Conservation (phyloP, 2,329 filamentous ascomycete species). For the Mollisiaceae sp. region DNA sequence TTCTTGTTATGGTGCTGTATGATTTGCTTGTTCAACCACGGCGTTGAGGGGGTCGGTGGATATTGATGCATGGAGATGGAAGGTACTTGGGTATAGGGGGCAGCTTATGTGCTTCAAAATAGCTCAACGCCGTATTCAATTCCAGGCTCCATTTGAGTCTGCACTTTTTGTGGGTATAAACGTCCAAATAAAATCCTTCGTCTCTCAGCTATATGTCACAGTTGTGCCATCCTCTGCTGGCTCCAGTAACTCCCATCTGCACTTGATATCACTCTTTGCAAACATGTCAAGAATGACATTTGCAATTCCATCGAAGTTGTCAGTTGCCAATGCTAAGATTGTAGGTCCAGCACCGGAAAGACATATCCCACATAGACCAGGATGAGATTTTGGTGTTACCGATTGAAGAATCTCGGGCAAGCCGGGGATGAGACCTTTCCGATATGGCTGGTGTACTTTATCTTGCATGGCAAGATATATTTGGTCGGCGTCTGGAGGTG, state of each 20-base stretch:
- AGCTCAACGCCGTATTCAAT: neutral
- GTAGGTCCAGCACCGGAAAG: conserved; percentile 94
- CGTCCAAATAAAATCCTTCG: conserved; percentile 1
- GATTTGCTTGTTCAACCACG: neutral
- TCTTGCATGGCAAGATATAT: conserved; percentile 99
- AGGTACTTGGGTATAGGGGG: neutral
- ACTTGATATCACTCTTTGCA: conserved; percentile 73
- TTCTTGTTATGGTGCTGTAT: neutral
- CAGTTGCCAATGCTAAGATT: conserved; percentile 88
- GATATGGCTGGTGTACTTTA: conserved; percentile 96
- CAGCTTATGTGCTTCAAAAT: neutral
- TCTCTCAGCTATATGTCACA: conserved; percentile 38
- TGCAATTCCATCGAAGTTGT: conserved; percentile 88
- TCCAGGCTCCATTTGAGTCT: conserved; percentile 1
- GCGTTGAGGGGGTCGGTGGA: neutral
- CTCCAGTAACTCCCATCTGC: conserved; percentile 86
- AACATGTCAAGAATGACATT: conserved; percentile 77
- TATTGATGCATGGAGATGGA: neutral
- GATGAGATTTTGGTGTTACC: conserved; percentile 85
- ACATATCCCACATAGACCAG: conserved; percentile 90
- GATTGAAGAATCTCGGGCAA: conserved; percentile 88
- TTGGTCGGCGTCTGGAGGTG: conserved; percentile 87
- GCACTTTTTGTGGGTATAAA: conserved; percentile 8
- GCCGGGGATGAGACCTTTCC: conserved; percentile 88
- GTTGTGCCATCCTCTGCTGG: conserved; percentile 72